A percentile compares a stretch with the other conserved stretches of the same genome.
These are phyloP conservation scores for Calonectria naviculata DNA, from an alignment of 2,329 filamentous ascomycete species.

Conservation along the genomic window DNA sequence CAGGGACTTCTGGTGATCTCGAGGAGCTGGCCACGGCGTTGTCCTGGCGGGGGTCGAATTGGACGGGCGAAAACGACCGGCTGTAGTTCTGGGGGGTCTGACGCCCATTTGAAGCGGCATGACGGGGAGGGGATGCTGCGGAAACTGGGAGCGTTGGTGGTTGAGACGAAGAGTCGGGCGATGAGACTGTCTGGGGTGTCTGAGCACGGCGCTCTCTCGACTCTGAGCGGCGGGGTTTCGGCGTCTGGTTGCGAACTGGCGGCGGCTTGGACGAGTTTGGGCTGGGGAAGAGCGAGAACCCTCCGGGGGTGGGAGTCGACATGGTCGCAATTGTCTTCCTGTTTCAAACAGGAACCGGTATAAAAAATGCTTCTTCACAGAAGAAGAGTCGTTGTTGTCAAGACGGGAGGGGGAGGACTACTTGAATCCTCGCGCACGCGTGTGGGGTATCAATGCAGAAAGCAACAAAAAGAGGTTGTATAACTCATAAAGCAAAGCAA, in stretches of 20 bases:
- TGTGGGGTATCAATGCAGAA: conserved; percentile 24
- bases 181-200: conserved; percentile 34
- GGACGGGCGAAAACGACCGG: conserved; percentile 46
- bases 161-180: conserved; percentile 32
- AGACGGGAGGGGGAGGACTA: neutral
- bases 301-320: conserved; percentile 56
- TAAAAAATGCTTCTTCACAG: conserved; percentile 34
- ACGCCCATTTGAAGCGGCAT: conserved; percentile 35
- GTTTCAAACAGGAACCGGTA: conserved; percentile 32
- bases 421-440: neutral
- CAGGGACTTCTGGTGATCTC: conserved; percentile 32
- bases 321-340: conserved; percentile 41
- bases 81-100: conserved; percentile 47
- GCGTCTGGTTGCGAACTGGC: conserved; percentile 51
- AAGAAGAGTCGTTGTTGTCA: conserved; percentile 29
- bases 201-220: conserved; percentile 48
- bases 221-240: conserved; percentile 51
- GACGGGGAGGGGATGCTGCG: neutral
- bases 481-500: conserved; percentile 17
- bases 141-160: conserved; percentile 26
- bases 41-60: conserved; percentile 44
- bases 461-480: conserved; percentile 27
- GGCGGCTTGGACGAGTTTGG: conserved; percentile 51
- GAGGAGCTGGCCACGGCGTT: conserved; percentile 39
- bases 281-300: conserved; percentile 69